A percentile compares a stretch with the other conserved stretches of the same genome.
These are phyloP conservation scores for Melastoma candidum DNA, from an alignment of 441 rosid species.

Conservation along the genomic window DNA sequence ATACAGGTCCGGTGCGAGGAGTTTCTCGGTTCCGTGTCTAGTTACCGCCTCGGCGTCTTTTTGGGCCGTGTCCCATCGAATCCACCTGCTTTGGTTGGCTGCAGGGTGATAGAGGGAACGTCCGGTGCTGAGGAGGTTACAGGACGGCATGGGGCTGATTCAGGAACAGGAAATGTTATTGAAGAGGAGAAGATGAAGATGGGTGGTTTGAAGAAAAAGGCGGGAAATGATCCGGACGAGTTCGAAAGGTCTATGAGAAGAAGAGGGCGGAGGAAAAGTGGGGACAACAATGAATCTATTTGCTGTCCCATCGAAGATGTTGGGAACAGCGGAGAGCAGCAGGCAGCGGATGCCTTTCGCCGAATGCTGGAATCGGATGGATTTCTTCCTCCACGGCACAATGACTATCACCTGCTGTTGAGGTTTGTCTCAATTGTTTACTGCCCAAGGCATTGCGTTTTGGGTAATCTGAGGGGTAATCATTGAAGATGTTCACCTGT, in stretches of 20 bases:
- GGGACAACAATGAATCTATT: not conserved
- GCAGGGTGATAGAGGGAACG: slow-evolving; percentile 1
- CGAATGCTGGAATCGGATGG: slow-evolving; percentile 8
- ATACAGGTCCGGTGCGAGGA: too few relatives aligned
- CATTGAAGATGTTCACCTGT: too few relatives aligned
- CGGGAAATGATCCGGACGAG: slow-evolving; percentile 5
- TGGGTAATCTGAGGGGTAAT: not conserved
- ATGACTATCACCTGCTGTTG: slow-evolving; percentile 15
- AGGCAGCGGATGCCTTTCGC: slow-evolving; percentile 10
- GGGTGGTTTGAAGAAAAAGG: too few relatives aligned
- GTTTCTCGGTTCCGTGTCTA: too few relatives aligned
- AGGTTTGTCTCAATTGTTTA: slow-evolving; percentile 5
- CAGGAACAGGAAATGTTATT: slow-evolving; percentile 1
- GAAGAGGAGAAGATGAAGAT: slow-evolving; percentile 1
- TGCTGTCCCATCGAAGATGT: not conserved
- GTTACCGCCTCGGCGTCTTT: too few relatives aligned
- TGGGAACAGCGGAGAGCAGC: slow-evolving; percentile 10
- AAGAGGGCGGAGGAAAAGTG: slow-evolving; percentile 5
- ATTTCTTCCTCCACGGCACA: slow-evolving; percentile 11
- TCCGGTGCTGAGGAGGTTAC: slow-evolving; percentile 4
- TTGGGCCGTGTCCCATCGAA: too few relatives aligned
- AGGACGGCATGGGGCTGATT: slow-evolving; percentile 8
- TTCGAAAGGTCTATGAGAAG: slow-evolving; percentile 9
- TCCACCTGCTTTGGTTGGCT: too few relatives aligned
- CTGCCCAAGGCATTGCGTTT: not conserved